Evolutionary conservation across 1,284 basidiomycete species (phyloP).

Genomic region (Stereum hirsutum): DNA sequence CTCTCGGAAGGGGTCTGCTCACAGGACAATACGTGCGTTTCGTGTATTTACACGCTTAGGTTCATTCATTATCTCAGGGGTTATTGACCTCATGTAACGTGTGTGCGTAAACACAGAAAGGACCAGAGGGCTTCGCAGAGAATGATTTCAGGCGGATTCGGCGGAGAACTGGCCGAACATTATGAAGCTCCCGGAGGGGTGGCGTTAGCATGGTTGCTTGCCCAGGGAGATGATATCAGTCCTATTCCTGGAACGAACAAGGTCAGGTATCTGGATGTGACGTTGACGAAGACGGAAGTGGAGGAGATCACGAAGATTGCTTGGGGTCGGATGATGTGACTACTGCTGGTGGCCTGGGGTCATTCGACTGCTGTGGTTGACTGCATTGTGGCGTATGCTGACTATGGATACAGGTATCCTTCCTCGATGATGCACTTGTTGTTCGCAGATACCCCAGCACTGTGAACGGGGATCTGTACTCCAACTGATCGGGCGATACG

Average conservation of each 20-base stretch:
- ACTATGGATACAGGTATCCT: constrained; percentile 1
- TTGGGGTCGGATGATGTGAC: no score
- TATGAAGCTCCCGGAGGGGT: constrained; percentile 45
- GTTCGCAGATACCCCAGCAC: background rate
- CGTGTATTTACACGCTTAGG: background rate
- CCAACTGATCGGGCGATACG: no score
- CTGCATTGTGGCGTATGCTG: constrained; percentile 13
- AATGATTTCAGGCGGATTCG: constrained; percentile 11
- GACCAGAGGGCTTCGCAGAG: constrained; percentile 11
- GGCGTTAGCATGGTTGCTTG: constrained; percentile 51
- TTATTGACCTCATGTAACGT: background rate
- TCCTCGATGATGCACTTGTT: background rate
- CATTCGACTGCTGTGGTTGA: constrained; percentile 21
- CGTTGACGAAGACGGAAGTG: constrained; percentile 21
- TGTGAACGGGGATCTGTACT: no score
- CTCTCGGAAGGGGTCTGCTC: constrained; percentile 53
- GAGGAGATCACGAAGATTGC: no score
- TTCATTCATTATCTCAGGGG: background rate
- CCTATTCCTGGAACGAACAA: constrained; percentile 44
- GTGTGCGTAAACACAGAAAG: constrained; percentile 3
- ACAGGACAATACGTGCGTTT: constrained; percentile 40
- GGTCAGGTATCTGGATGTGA: constrained; percentile 17
- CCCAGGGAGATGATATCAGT: constrained; percentile 43
- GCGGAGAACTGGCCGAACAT: constrained; percentile 50
- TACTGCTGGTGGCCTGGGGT: no score